These are phyloP conservation scores for Dimocarpus longan DNA, from an alignment of 345 rosid species.

Conservation along the genomic window DNA sequence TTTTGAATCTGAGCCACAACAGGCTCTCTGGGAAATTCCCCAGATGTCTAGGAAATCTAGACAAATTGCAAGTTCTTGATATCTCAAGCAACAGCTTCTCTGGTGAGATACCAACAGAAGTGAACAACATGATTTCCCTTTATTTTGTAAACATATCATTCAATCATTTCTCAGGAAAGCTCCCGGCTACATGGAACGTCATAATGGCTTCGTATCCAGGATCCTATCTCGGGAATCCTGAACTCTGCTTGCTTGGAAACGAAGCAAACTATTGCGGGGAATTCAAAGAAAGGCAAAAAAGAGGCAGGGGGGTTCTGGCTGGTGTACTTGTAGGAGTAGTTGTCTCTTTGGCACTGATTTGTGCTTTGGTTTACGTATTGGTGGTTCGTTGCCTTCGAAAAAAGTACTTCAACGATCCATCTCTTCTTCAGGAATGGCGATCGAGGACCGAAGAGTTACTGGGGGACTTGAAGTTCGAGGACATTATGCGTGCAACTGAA, in stretches of 20 bases:
- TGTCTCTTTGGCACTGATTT: conserved; percentile 33
- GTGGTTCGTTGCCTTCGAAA: conserved; percentile 18
- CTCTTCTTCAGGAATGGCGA: conserved; percentile 28
- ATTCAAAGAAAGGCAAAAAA: conserved; percentile 14
- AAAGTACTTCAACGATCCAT: conserved; percentile 20
- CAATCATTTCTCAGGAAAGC: conserved; percentile 35
- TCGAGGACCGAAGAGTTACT: conserved; percentile 34
- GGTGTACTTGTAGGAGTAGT: conserved; percentile 26
- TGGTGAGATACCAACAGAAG: conserved; percentile 33
- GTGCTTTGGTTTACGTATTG: conserved; percentile 24
- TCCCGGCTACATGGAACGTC: conserved; percentile 33
- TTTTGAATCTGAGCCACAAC: conserved; percentile 43
- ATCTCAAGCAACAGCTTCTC: conserved; percentile 41
- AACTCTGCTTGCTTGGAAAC: conserved; percentile 27
- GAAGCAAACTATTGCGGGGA: conserved; percentile 19
- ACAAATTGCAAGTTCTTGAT: conserved; percentile 41
- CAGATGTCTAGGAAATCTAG: conserved; percentile 37
- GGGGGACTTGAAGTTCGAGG: conserved; percentile 36
- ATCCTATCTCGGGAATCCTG: conserved; percentile 39
- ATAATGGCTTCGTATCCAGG: conserved; percentile 34
- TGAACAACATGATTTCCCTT: conserved; percentile 39
- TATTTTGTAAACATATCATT: conserved; percentile 41
- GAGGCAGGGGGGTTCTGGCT: conserved; percentile 23
- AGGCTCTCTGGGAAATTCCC: conserved; percentile 42
- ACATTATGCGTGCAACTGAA: conserved; percentile 40